Conservation (phyloP, 164 flowering plant genomes). For the Liriodendron chinense region DNA sequence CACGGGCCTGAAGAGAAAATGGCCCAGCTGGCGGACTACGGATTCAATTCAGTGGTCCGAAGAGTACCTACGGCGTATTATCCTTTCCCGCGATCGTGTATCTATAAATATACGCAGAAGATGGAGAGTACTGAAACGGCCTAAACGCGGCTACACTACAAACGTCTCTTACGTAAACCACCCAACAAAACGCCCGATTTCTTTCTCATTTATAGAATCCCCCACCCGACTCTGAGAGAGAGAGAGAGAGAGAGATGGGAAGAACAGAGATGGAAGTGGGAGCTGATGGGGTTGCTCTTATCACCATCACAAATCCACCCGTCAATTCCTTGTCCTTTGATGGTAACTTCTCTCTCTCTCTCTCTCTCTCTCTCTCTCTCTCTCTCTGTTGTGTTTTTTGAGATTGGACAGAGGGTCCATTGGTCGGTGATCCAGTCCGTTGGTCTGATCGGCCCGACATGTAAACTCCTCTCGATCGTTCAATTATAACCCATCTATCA, state of each 20-base stretch:
- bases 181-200: no score
- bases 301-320: conserved; percentile 41
- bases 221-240: no score
- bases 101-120: background rate
- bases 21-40: no score
- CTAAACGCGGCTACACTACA: background rate
- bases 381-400: background rate
- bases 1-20: no score
- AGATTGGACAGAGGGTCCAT: background rate
- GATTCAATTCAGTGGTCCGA: no score
- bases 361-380: background rate
- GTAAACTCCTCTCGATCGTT: background rate
- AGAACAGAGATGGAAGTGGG: conserved; percentile 61
- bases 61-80: no score
- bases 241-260: conserved; percentile 25
- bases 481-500: no score
- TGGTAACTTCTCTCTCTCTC: conserved; percentile 18
- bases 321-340: conserved; percentile 38
- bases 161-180: background rate
- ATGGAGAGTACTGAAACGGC: background rate
- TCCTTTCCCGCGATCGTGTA: no score
- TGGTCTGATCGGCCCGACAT: no score
- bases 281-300: conserved; percentile 43
- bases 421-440: background rate
- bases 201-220: no score